A percentile compares a stretch with the other conserved stretches of the same genome.
These are phyloP conservation scores for Podospora didyma DNA, from an alignment of 495 filamentous ascomycete genomes.

Conservation along the genomic window DNA sequence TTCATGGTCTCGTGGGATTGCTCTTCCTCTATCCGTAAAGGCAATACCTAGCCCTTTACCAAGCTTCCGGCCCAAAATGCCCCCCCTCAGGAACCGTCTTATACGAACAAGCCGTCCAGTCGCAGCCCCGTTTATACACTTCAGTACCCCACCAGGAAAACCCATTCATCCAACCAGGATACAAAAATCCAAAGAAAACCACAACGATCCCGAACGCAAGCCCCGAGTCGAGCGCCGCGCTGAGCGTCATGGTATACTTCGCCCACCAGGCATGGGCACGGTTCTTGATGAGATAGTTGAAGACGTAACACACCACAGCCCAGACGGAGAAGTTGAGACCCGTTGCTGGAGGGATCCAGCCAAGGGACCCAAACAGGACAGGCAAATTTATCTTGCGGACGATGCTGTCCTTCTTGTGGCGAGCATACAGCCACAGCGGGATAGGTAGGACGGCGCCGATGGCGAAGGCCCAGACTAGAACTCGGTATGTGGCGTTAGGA, in stretches of 20 bases:
- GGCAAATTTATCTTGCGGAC: slow-evolving; percentile 67
- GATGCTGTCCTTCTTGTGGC: slow-evolving; percentile 41
- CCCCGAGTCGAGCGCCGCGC: slow-evolving; percentile 76
- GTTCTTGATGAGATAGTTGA: slow-evolving; percentile 69
- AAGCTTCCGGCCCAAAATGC: slow-evolving; percentile 55
- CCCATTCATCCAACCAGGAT: slow-evolving; percentile 59
- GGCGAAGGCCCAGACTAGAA: slow-evolving; percentile 72
- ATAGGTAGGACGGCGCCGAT: slow-evolving; percentile 68
- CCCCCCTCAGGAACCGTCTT: slow-evolving; percentile 46
- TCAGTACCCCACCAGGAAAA: slow-evolving; percentile 77
- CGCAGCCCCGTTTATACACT: slow-evolving; percentile 61
- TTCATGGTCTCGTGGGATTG: no score
- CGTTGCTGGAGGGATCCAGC: slow-evolving; percentile 82
- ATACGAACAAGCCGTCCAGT: slow-evolving; percentile 62
- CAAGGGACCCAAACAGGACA: slow-evolving; percentile 66
- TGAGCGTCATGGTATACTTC: slow-evolving; percentile 86
- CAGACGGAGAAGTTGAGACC: slow-evolving; percentile 81
- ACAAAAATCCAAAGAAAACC: slow-evolving; percentile 78
- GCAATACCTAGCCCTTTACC: slow-evolving; percentile 35
- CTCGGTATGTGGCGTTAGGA: slow-evolving; percentile 61
- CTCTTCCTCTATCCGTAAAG: no score
- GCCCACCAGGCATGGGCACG: slow-evolving; percentile 72
- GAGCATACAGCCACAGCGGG: slow-evolving; percentile 59
- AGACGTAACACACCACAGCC: slow-evolving; percentile 76
- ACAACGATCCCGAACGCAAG: slow-evolving; percentile 74